These are phyloP conservation scores for Postia placenta DNA, from an alignment of 768 basidiomycete genomes.

Conservation along the genomic window DNA sequence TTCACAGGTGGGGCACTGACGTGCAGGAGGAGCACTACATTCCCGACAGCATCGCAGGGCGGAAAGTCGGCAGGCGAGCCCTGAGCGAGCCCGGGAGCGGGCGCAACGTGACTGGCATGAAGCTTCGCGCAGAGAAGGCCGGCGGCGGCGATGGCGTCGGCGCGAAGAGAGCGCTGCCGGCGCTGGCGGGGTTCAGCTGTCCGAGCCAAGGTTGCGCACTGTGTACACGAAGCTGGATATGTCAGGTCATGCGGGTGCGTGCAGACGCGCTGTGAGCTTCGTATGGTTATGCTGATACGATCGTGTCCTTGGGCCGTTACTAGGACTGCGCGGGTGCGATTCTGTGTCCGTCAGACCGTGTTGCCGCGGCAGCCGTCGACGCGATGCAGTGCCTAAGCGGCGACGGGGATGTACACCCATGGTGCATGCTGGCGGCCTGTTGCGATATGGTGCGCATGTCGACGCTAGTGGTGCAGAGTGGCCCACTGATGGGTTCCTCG, in stretches of 20 bases:
- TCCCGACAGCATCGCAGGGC: slow-evolving; percentile 71
- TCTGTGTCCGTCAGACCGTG: slow-evolving; percentile 86
- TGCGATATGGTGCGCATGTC: background rate
- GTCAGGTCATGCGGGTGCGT: slow-evolving; percentile 85
- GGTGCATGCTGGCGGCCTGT: slow-evolving; percentile 38
- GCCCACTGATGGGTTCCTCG: slow-evolving; percentile 78
- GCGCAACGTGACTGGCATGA: slow-evolving; percentile 97
- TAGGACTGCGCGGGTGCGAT: slow-evolving; percentile 96
- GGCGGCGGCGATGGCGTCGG: slow-evolving; percentile 74
- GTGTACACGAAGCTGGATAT: slow-evolving; percentile 94
- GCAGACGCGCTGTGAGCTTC: slow-evolving; percentile 18
- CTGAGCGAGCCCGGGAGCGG: slow-evolving; percentile 94
- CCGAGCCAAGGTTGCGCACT: slow-evolving; percentile 75
- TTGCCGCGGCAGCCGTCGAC: slow-evolving; percentile 86
- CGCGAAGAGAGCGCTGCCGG: slow-evolving; percentile 84
- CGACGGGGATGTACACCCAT: slow-evolving; percentile 94
- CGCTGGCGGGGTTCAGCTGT: slow-evolving; percentile 48
- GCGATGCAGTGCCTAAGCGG: slow-evolving; percentile 93
- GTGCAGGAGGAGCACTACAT: slow-evolving; percentile 83
- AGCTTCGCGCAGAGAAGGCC: slow-evolving; percentile 71
- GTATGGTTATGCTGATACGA: background rate
- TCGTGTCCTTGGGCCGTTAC: background rate
- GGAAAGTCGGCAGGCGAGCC: slow-evolving; percentile 82
- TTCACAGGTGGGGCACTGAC: slow-evolving; percentile 77
- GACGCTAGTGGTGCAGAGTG: slow-evolving; percentile 53